These are phyloP conservation scores for Lachancea fermentati DNA, from an alignment of 805 yeast genomes.

Conservation along the genomic window DNA sequence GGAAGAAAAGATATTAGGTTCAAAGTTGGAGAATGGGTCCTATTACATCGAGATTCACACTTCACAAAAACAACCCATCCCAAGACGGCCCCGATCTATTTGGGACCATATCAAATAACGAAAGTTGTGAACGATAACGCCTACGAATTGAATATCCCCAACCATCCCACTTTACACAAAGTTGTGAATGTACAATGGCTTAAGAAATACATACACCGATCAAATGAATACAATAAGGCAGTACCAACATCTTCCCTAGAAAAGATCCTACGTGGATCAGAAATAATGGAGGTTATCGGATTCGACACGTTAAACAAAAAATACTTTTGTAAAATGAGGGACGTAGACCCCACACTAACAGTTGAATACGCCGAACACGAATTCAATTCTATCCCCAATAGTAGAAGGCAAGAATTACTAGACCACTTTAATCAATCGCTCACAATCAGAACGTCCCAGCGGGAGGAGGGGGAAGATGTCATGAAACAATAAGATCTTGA, in stretches of 20 bases:
- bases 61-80: too few relatives aligned
- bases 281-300: too few relatives aligned
- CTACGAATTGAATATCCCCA: not conserved
- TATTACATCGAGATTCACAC: too few relatives aligned
- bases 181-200: not conserved
- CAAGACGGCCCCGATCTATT: too few relatives aligned
- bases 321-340: not conserved
- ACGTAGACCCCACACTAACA: not conserved
- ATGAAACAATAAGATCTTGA: too few relatives aligned
- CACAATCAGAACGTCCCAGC: not conserved
- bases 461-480: not conserved
- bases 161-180: not conserved
- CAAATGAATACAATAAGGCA: not conserved
- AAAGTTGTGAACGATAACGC: too few relatives aligned
- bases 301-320: not conserved
- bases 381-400: not conserved
- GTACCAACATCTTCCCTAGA: not conserved
- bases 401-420: not conserved
- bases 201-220: not conserved
- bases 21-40: too few relatives aligned
- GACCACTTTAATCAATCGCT: not conserved
- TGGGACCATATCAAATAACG: too few relatives aligned
- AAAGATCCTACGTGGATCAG: not conserved
- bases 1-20: too few relatives aligned
- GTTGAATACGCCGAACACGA: not conserved